Conservation (phyloP, 176 grass and related monocot genomes). For the Tuctoria greenei region DNA sequence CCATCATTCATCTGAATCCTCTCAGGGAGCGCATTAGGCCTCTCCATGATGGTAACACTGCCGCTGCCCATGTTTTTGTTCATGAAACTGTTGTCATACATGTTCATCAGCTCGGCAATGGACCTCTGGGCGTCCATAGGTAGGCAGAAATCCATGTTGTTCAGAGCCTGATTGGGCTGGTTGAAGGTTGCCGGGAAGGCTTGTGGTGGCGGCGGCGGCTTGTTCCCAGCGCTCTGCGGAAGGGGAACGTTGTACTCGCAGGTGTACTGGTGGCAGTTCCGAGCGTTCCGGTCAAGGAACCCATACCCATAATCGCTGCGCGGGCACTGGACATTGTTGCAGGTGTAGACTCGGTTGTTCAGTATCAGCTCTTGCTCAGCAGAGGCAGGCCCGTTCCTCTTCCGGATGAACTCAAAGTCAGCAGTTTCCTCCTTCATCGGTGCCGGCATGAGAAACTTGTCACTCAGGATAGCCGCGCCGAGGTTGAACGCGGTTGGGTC, state of each 20-base stretch:
- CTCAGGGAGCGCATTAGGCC: slow-evolving; percentile 36
- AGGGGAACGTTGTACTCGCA: slow-evolving; percentile 61
- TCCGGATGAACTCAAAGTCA: slow-evolving; percentile 66
- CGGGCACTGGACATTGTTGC: slow-evolving; percentile 70
- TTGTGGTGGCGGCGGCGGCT: slow-evolving; percentile 42
- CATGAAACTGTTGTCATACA: slow-evolving; percentile 59
- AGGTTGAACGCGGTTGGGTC: slow-evolving; percentile 53
- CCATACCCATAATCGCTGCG: slow-evolving; percentile 57
- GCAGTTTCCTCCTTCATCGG: slow-evolving; percentile 71
- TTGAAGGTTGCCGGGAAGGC: slow-evolving; percentile 54
- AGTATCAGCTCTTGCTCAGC: slow-evolving; percentile 53
- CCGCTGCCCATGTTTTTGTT: slow-evolving; percentile 53
- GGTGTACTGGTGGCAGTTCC: slow-evolving; percentile 70
- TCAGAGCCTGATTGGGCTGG: slow-evolving; percentile 42
- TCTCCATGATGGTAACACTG: slow-evolving; percentile 46
- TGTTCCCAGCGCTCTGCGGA: slow-evolving; percentile 54
- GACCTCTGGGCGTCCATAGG: slow-evolving; percentile 65
- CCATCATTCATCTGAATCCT: slow-evolving; percentile 57
- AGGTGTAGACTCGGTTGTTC: slow-evolving; percentile 67
- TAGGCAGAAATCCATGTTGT: slow-evolving; percentile 53
- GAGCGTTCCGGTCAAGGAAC: slow-evolving; percentile 71
- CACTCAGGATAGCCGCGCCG: slow-evolving; percentile 45
- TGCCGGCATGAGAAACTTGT: slow-evolving; percentile 49
- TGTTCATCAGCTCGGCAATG: slow-evolving; percentile 78
- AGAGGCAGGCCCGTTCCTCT: slow-evolving; percentile 30